These are phyloP conservation scores for Lactuca sativa DNA, from an alignment of 129 eudicot species.

Conservation along the genomic window DNA sequence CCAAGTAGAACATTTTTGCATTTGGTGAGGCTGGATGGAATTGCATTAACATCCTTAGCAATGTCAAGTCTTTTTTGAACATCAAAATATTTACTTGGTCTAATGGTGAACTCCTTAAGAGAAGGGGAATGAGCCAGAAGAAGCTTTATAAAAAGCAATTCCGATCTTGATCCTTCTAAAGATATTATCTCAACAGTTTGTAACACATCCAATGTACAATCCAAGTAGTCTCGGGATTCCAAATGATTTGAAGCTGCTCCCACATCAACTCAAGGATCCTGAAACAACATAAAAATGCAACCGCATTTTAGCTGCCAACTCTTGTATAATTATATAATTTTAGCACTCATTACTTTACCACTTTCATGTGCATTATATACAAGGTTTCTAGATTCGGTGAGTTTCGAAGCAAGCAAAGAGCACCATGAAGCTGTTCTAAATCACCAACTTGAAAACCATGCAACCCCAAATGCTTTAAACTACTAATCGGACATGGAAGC, in stretches of 20 bases:
- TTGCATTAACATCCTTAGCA: not conserved
- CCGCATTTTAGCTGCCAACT: not conserved
- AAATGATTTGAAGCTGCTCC: not conserved
- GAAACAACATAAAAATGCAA: no score
- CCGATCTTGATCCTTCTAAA: not conserved
- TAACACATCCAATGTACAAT: not conserved
- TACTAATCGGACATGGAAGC: no score
- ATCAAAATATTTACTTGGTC: not conserved
- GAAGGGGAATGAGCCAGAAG: not conserved
- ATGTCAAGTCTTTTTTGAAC: not conserved
- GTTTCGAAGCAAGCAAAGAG: no score
- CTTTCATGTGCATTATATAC: no score
- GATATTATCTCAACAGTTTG: not conserved
- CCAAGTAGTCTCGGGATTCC: not conserved
- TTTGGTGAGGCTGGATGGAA: not conserved
- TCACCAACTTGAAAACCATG: no score
- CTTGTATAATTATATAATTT: not conserved
- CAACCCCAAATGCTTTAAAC: no score
- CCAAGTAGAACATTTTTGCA: not conserved
- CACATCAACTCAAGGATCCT: not conserved
- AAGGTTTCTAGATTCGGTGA: no score
- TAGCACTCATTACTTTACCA: not conserved
- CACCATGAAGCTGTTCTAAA: no score
- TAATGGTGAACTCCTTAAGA: not conserved
- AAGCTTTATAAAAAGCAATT: not conserved